Percentiles rank a stretch among this genome's conserved stretches.
Conservation (phyloP, 331 rosid species). For the Dryas integrifolia region DNA sequence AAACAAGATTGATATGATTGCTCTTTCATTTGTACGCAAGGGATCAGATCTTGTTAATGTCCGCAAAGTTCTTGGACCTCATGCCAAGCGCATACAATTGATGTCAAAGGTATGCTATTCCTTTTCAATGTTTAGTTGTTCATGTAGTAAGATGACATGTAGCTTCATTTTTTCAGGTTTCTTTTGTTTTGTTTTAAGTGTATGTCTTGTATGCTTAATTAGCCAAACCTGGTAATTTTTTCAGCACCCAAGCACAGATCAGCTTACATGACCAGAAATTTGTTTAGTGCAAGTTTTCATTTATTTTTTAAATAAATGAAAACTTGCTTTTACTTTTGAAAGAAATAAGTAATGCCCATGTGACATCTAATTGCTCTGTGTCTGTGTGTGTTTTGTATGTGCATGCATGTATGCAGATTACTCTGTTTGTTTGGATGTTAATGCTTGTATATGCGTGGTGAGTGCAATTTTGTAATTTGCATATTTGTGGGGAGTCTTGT, state of each 20-base stretch:
- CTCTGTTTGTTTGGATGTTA: too few relatives aligned
- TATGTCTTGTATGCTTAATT: background rate
- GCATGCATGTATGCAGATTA: too few relatives aligned
- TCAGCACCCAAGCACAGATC: background rate
- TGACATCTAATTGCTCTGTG: background rate
- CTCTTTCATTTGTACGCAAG: conserved; percentile 89
- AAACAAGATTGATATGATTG: conserved; percentile 82
- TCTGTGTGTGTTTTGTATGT: too few relatives aligned
- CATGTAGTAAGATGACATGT: background rate
- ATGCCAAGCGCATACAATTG: conserved; percentile 70
- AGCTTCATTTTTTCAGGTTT: background rate
- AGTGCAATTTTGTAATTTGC: too few relatives aligned
- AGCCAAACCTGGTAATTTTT: background rate
- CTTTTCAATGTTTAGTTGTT: conserved; percentile 16
- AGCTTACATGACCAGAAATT: background rate
- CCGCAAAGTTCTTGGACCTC: conserved; percentile 83
- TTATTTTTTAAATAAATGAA: background rate
- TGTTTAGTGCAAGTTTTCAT: background rate
- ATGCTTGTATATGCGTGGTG: too few relatives aligned
- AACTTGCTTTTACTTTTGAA: too few relatives aligned
- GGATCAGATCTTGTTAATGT: conserved; percentile 87
- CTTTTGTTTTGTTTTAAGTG: background rate
- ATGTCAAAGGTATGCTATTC: conserved; percentile 79
- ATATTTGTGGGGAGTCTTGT: too few relatives aligned
- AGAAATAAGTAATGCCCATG: background rate